Conservation (phyloP, 192 early-diverging fungal species). For the Glomus cerebriforme region DNA sequence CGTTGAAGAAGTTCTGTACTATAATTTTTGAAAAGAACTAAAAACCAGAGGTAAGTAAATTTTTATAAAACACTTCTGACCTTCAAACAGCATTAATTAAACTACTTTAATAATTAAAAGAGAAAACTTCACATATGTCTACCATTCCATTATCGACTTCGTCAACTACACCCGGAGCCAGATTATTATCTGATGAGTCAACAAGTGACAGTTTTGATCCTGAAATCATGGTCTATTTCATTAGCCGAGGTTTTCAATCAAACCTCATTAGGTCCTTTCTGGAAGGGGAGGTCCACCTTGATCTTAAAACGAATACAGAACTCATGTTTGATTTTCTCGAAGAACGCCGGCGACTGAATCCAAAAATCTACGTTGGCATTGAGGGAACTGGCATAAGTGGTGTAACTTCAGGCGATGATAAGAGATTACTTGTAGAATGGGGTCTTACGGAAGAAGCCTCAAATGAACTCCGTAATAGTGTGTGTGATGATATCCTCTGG, state of each 20-base stretch:
- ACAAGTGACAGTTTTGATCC: too few species aligned
- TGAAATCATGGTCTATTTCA: neutral
- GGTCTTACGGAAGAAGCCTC: constrained; percentile 5
- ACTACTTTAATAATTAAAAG: too few species aligned
- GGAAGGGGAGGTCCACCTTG: neutral
- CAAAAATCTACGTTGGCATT: neutral
- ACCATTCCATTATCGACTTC: too few species aligned
- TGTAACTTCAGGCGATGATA: neutral
- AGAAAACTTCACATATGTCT: too few species aligned
- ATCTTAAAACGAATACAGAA: neutral
- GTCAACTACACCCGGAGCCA: too few species aligned
- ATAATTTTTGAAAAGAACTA: too few species aligned
- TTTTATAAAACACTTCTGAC: too few species aligned
- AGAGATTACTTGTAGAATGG: constrained; percentile 1
- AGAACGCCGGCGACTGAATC: neutral
- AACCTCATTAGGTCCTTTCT: constrained; percentile 1
- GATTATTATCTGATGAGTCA: too few species aligned
- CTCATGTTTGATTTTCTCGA: constrained; percentile 9
- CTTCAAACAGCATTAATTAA: too few species aligned
- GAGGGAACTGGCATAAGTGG: constrained; percentile 2
- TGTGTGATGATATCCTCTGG: neutral
- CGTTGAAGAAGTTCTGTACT: too few species aligned
- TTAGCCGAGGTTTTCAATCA: neutral
- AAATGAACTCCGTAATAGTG: neutral
- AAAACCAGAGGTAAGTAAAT: too few species aligned